A percentile compares a stretch with the other conserved stretches of the same genome.
phyloP scores from a whole-genome alignment of 345 rosid genomes.

The Corchorus capsularis region DNA sequence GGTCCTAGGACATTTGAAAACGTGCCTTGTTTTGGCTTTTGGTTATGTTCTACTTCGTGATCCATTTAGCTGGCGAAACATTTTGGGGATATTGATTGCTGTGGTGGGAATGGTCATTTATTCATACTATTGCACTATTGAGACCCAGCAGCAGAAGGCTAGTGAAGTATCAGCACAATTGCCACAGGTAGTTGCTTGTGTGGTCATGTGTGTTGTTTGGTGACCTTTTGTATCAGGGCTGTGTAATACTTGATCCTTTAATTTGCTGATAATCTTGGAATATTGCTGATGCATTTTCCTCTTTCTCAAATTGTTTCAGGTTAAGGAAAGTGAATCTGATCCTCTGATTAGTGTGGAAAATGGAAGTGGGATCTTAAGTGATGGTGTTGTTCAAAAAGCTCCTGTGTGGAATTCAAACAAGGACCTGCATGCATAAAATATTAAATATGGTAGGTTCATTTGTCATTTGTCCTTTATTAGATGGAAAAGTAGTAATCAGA shows the following conservation, averaged over 20 bases:
- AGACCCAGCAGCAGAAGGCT: constrained; percentile 90
- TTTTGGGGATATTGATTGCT: constrained; percentile 92
- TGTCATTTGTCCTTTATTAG: not conserved
- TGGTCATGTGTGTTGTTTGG: not conserved
- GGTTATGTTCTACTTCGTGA: constrained; percentile 89
- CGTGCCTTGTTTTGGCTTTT: constrained; percentile 96
- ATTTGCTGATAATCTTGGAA: constrained; percentile 3
- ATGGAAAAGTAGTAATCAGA: constrained; percentile 25
- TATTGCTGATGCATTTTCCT: not conserved
- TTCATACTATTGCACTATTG: constrained; percentile 75
- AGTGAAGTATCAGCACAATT: constrained; percentile 60
- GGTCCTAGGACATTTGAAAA: constrained; percentile 98
- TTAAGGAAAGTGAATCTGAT: constrained; percentile 79
- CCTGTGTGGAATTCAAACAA: constrained; percentile 90
- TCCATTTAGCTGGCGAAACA: constrained; percentile 97
- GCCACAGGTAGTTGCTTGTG: constrained; percentile 57
- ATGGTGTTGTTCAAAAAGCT: constrained; percentile 50
- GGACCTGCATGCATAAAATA: constrained; percentile 77
- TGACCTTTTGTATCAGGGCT: not conserved
- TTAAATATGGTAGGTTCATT: constrained; percentile 20
- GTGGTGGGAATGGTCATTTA: constrained; percentile 92
- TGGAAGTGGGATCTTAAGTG: constrained; percentile 66
- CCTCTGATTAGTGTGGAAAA: constrained; percentile 73
- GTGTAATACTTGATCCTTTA: not conserved
- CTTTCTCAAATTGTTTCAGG: constrained; percentile 39